Evolutionary conservation across 2,329 filamentous ascomycete genomes (phyloP), one percentile per base, ranked within the genome.

Genomic region (Trichophyton verrucosum): DNA sequence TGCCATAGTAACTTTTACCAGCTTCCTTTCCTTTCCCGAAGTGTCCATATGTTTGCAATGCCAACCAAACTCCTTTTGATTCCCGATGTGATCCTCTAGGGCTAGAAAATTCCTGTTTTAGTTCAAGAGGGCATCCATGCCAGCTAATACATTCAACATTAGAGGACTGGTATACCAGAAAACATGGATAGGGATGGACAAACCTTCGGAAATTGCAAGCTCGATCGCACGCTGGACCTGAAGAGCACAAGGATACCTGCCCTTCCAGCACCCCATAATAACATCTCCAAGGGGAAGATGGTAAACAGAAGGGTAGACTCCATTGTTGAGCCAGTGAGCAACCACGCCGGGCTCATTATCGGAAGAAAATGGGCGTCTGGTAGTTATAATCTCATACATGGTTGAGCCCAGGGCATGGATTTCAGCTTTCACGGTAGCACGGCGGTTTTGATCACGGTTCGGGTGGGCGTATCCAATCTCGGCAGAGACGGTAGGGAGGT

Each of bases 371-470:
- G 60, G 60, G 6, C 56, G 56, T 11, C 6, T 44, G n/a, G 60
- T 56, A n/a, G 60, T 62, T 3, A 62, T 40, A 22, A 62, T 62
- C 57, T 62, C 60, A 49, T 62, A 60, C 27, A 62, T 62, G 8
- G 57, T 62, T n/a, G 57, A 59, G 15, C 60, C 60, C 38, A 62
- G 40, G 9, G 57, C 46, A 30, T 62, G 60, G 8, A 62, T 27
- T 33, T 60, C 60, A 24, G 47, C 57, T n/a, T 22, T 22, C 20
- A 62, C 51, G 15, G 51, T 60, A 13, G 58, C 46, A 22, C 17
- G 17, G 27, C 53, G 42, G 47, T 30, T 33, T 9, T 60, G 27
- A 40, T 57, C 42, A 15, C 42, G 40, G 20, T 58, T 51, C 30
- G 58, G 60, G 56, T 59, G 60, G 40, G 44, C 40, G 22, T 22